Percentiles rank a stretch among this genome's conserved stretches.
Conservation (phyloP, 2,329 filamentous ascomycete species). For the Xylaria sp. region DNA sequence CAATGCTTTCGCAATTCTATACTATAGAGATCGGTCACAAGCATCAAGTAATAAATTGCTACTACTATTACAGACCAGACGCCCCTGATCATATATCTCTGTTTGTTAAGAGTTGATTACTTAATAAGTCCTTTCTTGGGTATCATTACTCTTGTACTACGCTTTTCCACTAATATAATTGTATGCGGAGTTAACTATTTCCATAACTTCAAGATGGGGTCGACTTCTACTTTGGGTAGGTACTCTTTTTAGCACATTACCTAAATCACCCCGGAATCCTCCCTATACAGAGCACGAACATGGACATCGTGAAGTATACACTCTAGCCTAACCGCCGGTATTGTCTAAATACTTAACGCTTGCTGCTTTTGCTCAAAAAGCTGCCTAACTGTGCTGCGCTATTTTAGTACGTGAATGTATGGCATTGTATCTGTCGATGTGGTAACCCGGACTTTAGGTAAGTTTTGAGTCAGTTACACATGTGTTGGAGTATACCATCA, state of each 20-base stretch:
- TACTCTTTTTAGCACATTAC: conserved; percentile 4
- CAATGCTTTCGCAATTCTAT: too few species aligned
- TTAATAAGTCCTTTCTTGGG: too few species aligned
- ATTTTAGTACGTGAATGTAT: background rate
- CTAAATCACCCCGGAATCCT: background rate
- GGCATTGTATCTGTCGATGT: background rate
- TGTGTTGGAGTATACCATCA: too few species aligned
- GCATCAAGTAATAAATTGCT: too few species aligned
- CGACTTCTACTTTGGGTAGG: conserved; percentile 1
- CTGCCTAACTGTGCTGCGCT: background rate
- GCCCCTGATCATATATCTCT: too few species aligned
- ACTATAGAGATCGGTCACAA: too few species aligned
- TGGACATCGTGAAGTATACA: too few species aligned
- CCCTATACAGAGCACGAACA: background rate
- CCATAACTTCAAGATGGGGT: background rate
- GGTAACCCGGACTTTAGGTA: background rate
- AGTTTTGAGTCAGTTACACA: background rate
- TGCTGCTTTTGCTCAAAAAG: background rate
- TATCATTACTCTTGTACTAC: background rate
- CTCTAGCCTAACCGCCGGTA: too few species aligned
- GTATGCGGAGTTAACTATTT: background rate
- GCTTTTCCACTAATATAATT: background rate
- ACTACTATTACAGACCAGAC: too few species aligned
- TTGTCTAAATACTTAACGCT: too few species aligned
- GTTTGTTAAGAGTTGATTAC: too few species aligned